Base-by-base conservation (phyloP, 148 eudicot genomes). In the Silene uniflora region DNA sequence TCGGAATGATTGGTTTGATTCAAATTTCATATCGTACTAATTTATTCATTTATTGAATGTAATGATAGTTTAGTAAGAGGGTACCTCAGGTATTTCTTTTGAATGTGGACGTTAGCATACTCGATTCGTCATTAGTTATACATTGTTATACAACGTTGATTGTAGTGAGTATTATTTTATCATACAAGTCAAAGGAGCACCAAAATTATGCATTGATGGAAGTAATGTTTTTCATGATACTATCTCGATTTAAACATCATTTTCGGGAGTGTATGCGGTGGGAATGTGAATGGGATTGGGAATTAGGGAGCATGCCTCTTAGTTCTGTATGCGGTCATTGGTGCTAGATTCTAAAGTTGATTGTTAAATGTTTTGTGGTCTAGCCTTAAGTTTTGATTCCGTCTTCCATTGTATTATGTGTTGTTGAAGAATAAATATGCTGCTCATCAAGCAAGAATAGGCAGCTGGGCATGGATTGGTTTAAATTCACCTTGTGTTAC, bases 401-500 rank as follows among this genome's bases (percentile, higher is more conserved):
- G 32, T 67, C 75, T 76, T 61, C 80, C 55, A 44, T 82, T 78
- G 71, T 52, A 71, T 63, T 62, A 60, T 78, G 19, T 59, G 76
- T 78, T 78, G 74, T 75, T 73, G 75, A 73, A 71, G 79, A 77
- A 47, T 58, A 42, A 62, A 6, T 71, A 13, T 75, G 67, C 83
- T 83, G 79, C 82, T 78, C 83, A 47, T 67, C 76, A 83, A 76
- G 78, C 83, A 79, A 84, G 78, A 69, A 62, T 64, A 81, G 76
- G 75, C 78, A 76, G 74, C 78, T 84, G 84, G 72, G 73, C 78
- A 75, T 75, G 72, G 78, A 85, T 79, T 67, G 78, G 73, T 82
- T 78, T 77, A 29, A 76, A 52, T 72, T 62, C 71, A 55, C 60
- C 52, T 52, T 52, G 72, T 77, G 58, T 56, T 78, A 22, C 67